Evolutionary conservation across 2,329 filamentous ascomycete species (phyloP), one percentile per base, ranked within the genome.

Genomic region (Coniella vitis): DNA sequence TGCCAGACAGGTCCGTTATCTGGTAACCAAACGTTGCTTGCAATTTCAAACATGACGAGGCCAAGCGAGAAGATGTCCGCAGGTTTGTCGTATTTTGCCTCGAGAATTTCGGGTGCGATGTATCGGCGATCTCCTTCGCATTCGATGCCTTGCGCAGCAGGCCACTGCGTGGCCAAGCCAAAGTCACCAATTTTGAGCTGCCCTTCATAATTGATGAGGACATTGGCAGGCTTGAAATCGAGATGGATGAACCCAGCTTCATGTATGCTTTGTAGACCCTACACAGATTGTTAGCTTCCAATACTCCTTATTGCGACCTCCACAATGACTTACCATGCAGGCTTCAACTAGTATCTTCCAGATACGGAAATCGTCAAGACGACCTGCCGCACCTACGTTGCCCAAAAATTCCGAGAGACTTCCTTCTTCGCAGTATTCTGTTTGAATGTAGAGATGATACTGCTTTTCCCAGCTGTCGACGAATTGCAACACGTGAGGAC

Each of bases 321-420:
- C 3, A 13, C 29, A 16, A 13, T 38, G 12, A 73, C 85, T 69
- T 79, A 93, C 89, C 73, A 86, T 72, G 60, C 84, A 79, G 51
- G 95, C 69, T 65, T 98, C 93, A 37, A 95, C 78, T 58, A 97
- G 72, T 50, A 97, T 91, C 71, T 98, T 98, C 89, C 93, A 98
- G 65, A 97, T 96, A 54, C 93, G 81, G 69, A 98, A 98, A 65
- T 97, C 93, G 66, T 98, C 93, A 56, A 98, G 70, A 58, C 91
- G 81, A 40, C 89, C 90, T 63, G 87, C 89, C 53, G 84, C 77
- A 20, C 93, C 93, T 52, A 89, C 81, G 50, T 86, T 80, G n/a
- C 81, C 78, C 25, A 98, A 75, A 63, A 97, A 98, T 14, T 82
- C 77, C 63, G 94, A 86, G 38, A 98, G 72, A 53, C 88, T 95